Percentiles rank a stretch among this genome's conserved stretches.
These are phyloP conservation scores for Ascobolus immersus DNA, from an alignment of 495 filamentous ascomycete genomes.

Conservation along the genomic window DNA sequence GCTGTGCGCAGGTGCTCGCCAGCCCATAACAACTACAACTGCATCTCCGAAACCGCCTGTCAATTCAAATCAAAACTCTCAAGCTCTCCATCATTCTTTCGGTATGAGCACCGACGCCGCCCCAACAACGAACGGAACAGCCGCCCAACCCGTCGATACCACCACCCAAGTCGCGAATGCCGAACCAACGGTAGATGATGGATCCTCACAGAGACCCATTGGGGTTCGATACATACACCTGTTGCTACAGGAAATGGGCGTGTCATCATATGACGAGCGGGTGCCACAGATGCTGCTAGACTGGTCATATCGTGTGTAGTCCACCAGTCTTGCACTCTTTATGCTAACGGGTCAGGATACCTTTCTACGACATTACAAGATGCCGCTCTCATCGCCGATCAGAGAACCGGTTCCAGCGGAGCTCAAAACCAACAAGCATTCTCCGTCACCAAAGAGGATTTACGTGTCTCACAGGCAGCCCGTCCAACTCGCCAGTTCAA, in stretches of 20 bases:
- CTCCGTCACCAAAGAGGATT: constrained; percentile 27
- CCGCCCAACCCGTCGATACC: too few species aligned
- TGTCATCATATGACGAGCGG: constrained; percentile 74
- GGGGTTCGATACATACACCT: too few species aligned
- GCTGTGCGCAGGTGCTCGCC: too few species aligned
- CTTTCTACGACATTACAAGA: constrained; percentile 38
- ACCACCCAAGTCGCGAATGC: too few species aligned
- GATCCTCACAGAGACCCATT: too few species aligned
- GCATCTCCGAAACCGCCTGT: too few species aligned
- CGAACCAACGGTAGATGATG: too few species aligned
- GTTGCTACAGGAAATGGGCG: constrained; percentile 63
- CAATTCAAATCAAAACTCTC: too few species aligned
- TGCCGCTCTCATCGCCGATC: constrained; percentile 36
- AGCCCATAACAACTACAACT: too few species aligned
- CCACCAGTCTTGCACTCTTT: neutral
- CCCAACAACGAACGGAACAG: too few species aligned
- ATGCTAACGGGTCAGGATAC: constrained; percentile 17
- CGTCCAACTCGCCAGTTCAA: constrained; percentile 40
- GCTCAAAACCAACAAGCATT: constrained; percentile 16
- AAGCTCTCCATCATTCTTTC: too few species aligned
- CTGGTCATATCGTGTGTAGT: constrained; percentile 63
- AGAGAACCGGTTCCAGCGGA: constrained; percentile 22
- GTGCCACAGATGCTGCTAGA: constrained; percentile 86
- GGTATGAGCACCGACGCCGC: too few species aligned
- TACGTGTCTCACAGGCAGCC: constrained; percentile 38